Evolutionary conservation across 2,329 filamentous ascomycete species (phyloP), one percentile per base, ranked within the genome.

Genomic region (Sclerotinia glacialis): DNA sequence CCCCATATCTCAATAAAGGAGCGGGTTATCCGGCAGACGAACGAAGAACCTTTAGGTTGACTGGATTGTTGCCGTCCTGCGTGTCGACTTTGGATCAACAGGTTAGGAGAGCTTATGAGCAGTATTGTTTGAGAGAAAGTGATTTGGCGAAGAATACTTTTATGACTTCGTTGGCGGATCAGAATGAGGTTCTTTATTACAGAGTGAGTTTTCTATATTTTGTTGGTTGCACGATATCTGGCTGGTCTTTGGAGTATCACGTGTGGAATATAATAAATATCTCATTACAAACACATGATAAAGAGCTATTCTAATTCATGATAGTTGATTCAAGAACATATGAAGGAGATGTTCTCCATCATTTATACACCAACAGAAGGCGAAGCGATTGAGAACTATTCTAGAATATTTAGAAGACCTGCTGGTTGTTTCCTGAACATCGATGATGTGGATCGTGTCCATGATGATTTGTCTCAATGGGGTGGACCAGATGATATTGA

Each of bases 321-420:
- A 1, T 59, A 92, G 85, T 82, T 96, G 12, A 82, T 95, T 9
- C 84, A 91, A 75, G 86, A 90, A 5, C 89, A 96, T 72, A 79
- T 96, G 26, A 88, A 90, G 70, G 92, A 96, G 75, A 95, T 96
- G 90, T 93, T 96, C 74, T 87, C 89, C 50, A 81, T 96, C n/a
- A 91, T 96, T 37, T 97, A 96, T 75, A 96, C 93, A 0, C 93
- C 93, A 0, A 96, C 93, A 0, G 92, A 96, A 78, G 92, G 91
- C 11, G 91, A 96, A 50, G 93, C 93, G 0, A 96, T 96, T 61
- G 86, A 91, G 71, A 90, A 93, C 70, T 96, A 91, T 75, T 95
- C 91, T 0, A 80, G 88, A 0, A 77, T 95, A 0, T 96, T 96
- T 74, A 81, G 93, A 14, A 82, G 85, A 23, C 91, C 92, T 0